Base-by-base conservation (phyloP, 345 rosid genomes). In the Linum lewisii region DNA sequence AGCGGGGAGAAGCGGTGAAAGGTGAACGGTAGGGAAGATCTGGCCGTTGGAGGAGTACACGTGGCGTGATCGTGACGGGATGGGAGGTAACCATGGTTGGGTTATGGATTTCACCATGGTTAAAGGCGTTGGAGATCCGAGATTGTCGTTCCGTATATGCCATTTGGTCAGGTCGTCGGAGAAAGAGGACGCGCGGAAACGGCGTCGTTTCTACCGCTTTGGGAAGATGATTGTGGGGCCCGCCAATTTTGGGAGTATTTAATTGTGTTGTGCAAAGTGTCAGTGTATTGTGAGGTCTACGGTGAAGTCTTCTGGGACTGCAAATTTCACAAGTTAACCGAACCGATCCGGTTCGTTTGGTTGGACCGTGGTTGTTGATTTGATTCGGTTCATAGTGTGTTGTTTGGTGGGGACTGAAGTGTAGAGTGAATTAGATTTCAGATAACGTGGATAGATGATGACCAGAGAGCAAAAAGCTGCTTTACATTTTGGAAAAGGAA, bases 31-130 rank as follows among this genome's bases (percentile, higher is more conserved):
- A 25, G 26, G 21, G 0, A 29, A 6, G 29, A 66, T 70, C 59
- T 25, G 22, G 38, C 59, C 74, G 75, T 58, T 49, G 64, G 68
- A 19, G 37, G 0, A 0, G 0, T 24, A 72, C 80, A 80, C 79
- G 95, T 82, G 94, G 65, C 25, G 1, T 1, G 16, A 82, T 80
- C 79, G 1, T 4, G 24, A 5, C 6, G 20, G 21, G 25, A 53
- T 50, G 1, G 24, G 18, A 7, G 0, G 7, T 38, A 72, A 63
- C 81, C 37, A 42, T 44, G 63, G 72, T 78, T 74, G 53, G 55
- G 75, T 67, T 59, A 11, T n/a, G 11, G 3, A 0, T 3, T 51
- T 60, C 21, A 80, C 81, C 47, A 22, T 66, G 77, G 85, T 81
- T 77, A 68, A 36, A n/a, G n/a, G 52, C 5, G 0, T 61, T 23